Evolutionary conservation across 176 grass and related monocot genomes (phyloP).

Genomic region (Chrysopogon serrulatus): DNA sequence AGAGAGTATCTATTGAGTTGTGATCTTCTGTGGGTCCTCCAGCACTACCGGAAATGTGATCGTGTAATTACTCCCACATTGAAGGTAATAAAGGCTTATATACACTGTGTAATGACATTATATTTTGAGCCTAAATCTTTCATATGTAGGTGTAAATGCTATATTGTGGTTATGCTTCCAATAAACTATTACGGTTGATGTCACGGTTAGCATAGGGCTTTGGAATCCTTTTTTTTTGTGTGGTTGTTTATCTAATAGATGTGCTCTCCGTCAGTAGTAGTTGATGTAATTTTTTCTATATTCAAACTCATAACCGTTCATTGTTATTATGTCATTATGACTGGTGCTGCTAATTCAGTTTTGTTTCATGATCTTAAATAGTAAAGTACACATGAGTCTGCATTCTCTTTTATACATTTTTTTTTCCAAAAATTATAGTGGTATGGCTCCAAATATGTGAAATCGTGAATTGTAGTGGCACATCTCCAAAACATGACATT

Average conservation of each 20-base stretch:
- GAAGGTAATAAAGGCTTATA: constrained; percentile 48
- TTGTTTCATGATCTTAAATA: background rate
- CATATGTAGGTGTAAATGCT: background rate
- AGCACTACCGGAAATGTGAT: constrained; percentile 69
- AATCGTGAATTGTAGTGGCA: background rate
- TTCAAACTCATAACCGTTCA: background rate
- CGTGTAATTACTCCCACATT: constrained; percentile 76
- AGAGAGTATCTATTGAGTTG: constrained; percentile 58
- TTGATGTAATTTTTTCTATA: background rate
- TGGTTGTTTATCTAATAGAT: background rate
- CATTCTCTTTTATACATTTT: constrained; percentile 16
- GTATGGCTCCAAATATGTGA: background rate
- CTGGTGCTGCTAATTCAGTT: constrained; percentile 11
- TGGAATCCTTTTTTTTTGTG: background rate
- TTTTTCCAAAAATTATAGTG: background rate
- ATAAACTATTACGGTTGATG: background rate
- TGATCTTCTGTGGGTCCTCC: constrained; percentile 83
- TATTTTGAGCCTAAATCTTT: constrained; percentile 17
- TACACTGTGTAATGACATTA: background rate
- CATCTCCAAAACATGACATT: background rate
- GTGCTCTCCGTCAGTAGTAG: background rate
- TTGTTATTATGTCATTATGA: background rate
- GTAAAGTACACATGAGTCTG: background rate
- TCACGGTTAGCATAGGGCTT: background rate
- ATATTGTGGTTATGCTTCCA: background rate